Conservation (phyloP, 345 rosid species). For the Rhizophora apiculata region DNA sequence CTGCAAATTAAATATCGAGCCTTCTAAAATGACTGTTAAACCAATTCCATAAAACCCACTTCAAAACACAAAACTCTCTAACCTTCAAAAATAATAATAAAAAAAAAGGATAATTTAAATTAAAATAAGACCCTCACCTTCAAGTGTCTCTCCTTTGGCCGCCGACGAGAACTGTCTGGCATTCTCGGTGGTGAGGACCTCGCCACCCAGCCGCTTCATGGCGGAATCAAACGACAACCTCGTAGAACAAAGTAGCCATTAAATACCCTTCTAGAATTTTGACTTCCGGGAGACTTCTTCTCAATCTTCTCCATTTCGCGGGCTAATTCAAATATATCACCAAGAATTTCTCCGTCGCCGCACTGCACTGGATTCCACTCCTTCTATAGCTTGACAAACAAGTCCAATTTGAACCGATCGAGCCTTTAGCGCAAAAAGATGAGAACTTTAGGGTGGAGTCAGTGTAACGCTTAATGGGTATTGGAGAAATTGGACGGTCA, state of each 20-base stretch:
- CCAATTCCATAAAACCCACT: neutral
- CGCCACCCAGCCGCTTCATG: conserved; percentile 92
- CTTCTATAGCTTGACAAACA: conserved; percentile 4
- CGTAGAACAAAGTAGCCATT: conserved; percentile 93
- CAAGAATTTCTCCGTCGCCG: conserved; percentile 65
- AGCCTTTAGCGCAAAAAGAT: conserved; percentile 12
- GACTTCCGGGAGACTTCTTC: conserved; percentile 66
- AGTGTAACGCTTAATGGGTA: conserved; percentile 15
- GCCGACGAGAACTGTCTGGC: conserved; percentile 95
- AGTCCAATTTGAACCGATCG: conserved; percentile 13
- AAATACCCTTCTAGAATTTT: conserved; percentile 69
- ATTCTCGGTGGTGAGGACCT: conserved; percentile 91
- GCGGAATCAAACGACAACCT: conserved; percentile 99
- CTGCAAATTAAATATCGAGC: conserved; percentile 40
- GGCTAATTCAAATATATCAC: conserved; percentile 75
- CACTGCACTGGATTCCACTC: conserved; percentile 35
- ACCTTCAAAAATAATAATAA: too few species aligned
- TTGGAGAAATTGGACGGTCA: neutral
- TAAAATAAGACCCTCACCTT: conserved; percentile 44
- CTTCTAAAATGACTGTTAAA: neutral
- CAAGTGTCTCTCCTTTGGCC: conserved; percentile 96
- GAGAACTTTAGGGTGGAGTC: conserved; percentile 23
- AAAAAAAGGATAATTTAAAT: neutral
- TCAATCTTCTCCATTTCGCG: conserved; percentile 80
- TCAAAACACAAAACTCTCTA: neutral